Conservation (phyloP, 169 alveolate genomes). For the Condylostoma magnum region DNA sequence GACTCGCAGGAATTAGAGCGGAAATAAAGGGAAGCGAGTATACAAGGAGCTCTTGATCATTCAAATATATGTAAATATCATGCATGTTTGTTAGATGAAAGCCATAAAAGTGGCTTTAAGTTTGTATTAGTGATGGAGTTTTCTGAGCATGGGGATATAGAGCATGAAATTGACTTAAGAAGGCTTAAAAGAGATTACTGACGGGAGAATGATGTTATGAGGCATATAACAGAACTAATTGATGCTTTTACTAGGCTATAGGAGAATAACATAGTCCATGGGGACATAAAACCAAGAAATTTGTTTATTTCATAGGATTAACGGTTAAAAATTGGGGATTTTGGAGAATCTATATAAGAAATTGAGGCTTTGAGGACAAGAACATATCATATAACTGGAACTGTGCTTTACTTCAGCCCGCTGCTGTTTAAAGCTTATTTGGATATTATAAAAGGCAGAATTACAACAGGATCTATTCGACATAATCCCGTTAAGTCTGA, state of each 20-base stretch:
- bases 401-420: constrained; percentile 27
- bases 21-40: constrained; percentile 13
- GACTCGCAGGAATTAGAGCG: not conserved
- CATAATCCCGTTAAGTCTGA: constrained; percentile 47
- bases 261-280: constrained; percentile 7
- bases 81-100: not conserved
- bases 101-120: not conserved
- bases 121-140: constrained; percentile 3
- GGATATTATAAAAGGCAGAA: not conserved
- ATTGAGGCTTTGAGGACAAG: not conserved
- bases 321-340: not conserved
- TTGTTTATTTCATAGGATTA: not conserved
- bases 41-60: not conserved
- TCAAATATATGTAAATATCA: constrained; percentile 23
- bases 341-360: not conserved
- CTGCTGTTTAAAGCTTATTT: constrained; percentile 6
- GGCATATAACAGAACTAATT: not conserved
- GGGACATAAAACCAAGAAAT: constrained; percentile 10
- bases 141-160: not conserved
- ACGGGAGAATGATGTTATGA: not conserved
- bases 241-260: not conserved
- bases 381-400: constrained; percentile 17
- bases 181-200: not conserved
- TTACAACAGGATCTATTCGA: not conserved
- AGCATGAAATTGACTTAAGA: constrained; percentile 7